Percentiles rank a stretch among this genome's conserved stretches.
Conservation (phyloP, 169 alveolate genomes). For the Plasmodium reichenowi region DNA sequence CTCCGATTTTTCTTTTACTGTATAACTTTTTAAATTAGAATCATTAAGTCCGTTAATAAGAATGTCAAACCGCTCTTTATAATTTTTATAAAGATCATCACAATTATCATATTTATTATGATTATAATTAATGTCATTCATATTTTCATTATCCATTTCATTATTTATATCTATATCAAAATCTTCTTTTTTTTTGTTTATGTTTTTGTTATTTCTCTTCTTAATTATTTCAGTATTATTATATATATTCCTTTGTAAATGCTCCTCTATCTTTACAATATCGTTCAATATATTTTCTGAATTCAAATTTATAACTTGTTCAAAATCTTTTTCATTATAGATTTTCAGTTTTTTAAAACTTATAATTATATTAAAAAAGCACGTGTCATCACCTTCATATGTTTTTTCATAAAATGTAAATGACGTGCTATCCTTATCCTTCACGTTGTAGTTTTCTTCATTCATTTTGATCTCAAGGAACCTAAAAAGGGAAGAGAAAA, state of each 20-base stretch:
- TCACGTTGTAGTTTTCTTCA: background rate
- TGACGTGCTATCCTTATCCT: background rate
- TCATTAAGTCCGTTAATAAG: too few species aligned
- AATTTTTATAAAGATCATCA: too few species aligned
- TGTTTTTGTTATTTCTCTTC: background rate
- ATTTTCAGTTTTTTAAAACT: background rate
- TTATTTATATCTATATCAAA: background rate
- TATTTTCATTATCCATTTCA: background rate
- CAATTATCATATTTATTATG: background rate
- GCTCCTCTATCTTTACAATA: background rate
- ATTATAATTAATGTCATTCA: background rate
- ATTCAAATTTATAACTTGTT: background rate
- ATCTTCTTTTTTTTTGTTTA: background rate
- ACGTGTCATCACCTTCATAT: background rate
- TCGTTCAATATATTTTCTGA: background rate
- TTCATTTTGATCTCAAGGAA: background rate
- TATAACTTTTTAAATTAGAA: background rate
- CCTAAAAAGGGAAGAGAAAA: too few species aligned
- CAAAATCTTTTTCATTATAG: background rate
- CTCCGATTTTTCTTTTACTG: background rate
- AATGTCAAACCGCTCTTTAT: too few species aligned
- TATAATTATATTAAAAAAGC: background rate
- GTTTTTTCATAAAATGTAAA: background rate
- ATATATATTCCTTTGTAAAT: background rate
- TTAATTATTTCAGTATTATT: too few species aligned